Conservation (phyloP, 352 stramenopile species). For the Phytophthora fragariaefolia region DNA sequence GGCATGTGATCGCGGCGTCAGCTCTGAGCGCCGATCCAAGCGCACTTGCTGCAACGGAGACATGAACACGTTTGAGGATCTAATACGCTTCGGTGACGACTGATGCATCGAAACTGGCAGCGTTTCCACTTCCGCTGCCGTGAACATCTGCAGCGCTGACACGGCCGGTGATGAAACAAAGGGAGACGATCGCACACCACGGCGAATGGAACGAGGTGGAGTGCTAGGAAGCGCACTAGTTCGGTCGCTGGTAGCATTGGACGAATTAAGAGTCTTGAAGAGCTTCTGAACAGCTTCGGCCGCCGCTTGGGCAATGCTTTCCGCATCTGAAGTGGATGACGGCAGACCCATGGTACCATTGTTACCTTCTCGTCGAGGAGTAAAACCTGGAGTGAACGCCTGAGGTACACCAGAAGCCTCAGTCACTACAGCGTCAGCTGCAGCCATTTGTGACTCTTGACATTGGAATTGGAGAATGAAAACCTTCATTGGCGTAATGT, state of each 20-base stretch:
- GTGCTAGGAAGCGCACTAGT: conserved; percentile 52
- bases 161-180: conserved; percentile 56
- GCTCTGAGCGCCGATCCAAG: conserved; percentile 68
- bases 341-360: conserved; percentile 43
- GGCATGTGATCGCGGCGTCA: conserved; percentile 81
- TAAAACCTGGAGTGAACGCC: conserved; percentile 49
- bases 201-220: conserved; percentile 42
- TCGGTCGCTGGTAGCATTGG: conserved; percentile 15
- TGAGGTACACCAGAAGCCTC: conserved; percentile 33
- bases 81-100: conserved; percentile 81
- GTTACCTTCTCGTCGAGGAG: conserved; percentile 43
- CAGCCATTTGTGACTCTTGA: conserved; percentile 84
- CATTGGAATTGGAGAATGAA: conserved; percentile 89
- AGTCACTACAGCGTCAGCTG: conserved; percentile 67
- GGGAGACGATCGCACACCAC: conserved; percentile 38
- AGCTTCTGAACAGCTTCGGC: conserved; percentile 72
- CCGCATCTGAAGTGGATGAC: conserved; percentile 71
- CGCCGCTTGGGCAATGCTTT: conserved; percentile 81
- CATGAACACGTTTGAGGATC: conserved; percentile 87
- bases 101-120: conserved; percentile 80
- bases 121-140: conserved; percentile 75
- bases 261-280: conserved; percentile 7
- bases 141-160: conserved; percentile 65
- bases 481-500: conserved; percentile 83
- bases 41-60: conserved; percentile 81